Percentiles rank a stretch among this genome's conserved stretches.
These are phyloP conservation scores for Scalesia atractyloides DNA, from an alignment of 129 eudicot species.

Conservation along the genomic window DNA sequence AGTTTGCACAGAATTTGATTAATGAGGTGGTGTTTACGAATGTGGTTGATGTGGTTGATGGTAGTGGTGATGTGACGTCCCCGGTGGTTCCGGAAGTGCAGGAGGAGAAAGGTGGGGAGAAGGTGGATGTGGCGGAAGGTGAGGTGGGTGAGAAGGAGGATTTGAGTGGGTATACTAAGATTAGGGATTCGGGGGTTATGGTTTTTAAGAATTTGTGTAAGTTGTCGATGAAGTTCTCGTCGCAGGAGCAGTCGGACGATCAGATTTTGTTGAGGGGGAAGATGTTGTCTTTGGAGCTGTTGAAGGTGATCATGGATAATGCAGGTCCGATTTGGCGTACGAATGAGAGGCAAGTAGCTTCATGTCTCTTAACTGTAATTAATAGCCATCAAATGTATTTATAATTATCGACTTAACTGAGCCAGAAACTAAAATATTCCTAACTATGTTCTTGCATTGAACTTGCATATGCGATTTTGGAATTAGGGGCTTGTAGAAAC, in stretches of 20 bases:
- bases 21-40: conserved; percentile 66
- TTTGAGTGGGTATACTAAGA: conserved; percentile 56
- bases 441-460: conserved; percentile 9
- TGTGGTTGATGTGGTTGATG: conserved; percentile 33
- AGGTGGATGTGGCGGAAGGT: conserved; percentile 24
- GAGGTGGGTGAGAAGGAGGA: conserved; percentile 40
- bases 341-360: conserved; percentile 72
- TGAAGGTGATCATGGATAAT: conserved; percentile 78
- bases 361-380: neutral
- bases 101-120: conserved; percentile 30
- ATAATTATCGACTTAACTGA: neutral
- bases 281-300: conserved; percentile 82
- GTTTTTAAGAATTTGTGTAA: conserved; percentile 91
- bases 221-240: conserved; percentile 92
- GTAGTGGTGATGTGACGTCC: conserved; percentile 20
- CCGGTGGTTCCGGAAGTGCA: conserved; percentile 17
- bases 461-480: neutral
- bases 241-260: conserved; percentile 86
- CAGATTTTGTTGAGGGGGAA: conserved; percentile 91
- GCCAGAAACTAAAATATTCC: neutral
- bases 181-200: conserved; percentile 82
- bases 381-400: neutral
- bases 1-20: conserved; percentile 70
- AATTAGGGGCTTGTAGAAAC: conserved; percentile 7
- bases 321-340: conserved; percentile 88